Evolutionary conservation across 257 asterid genomes (phyloP), one percentile per base, ranked within the genome.

Genomic region (Solanum chiquidenum): DNA sequence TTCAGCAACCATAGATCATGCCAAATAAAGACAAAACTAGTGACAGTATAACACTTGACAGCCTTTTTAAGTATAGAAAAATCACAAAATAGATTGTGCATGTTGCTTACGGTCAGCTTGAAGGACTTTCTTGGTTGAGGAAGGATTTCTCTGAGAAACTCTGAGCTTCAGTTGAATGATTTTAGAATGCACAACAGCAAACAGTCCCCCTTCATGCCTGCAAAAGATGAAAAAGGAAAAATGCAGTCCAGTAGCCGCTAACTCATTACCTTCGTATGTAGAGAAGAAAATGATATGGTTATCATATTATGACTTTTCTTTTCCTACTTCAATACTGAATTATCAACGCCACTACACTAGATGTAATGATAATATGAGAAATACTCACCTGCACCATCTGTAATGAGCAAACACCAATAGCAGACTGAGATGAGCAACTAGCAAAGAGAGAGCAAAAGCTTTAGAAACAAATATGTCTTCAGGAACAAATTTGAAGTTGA

Each of bases 131-230:
- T 44, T 20, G 58, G 86, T 88, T 84, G 88, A 79, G 86, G 86
- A 85, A 66, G 42, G 72, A 87, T 88, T 84, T 90, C 58, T 86
- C 72, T 13, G 93, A 87, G 92, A 73, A 71, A 89, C 80, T 46
- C 89, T 84, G n/a, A 89, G 93, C 92, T 91, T 90, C 86, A 88
- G 34, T 87, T 88, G 93, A 62, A 68, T 82, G 87, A 93, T 75
- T 87, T 87, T 94, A 14, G 93, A 92, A 82, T 87, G 90, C 89
- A 94, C 42, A 84, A 93, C 89, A 42, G 93, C 89, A 86, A 91
- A 90, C 34, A 97, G 85, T 72, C 99, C 99, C 68, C 95, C 98
- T 91, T 94, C 98, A 62, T 93, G 96, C 92, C 99, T 97, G 96
- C 88, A 87, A 84, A 87, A 85, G 85, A 69, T 66, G 75, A 33